Percentiles rank a stretch among this genome's conserved stretches.
phyloP scores from a whole-genome alignment of 768 basidiomycete genomes.

The Mycena venus region DNA sequence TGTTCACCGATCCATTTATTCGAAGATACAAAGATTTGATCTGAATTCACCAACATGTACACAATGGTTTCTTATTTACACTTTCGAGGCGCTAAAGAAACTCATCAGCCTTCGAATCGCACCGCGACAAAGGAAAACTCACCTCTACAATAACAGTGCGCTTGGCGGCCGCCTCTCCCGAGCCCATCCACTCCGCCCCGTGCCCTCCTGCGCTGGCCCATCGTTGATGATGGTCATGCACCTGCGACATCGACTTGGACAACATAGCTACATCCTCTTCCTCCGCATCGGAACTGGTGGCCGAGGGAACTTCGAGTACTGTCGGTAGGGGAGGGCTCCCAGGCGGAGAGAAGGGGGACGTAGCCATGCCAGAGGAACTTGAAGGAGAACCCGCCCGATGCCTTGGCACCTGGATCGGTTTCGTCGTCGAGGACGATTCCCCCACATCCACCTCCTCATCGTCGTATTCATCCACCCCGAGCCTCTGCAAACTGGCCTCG shows the following conservation, averaged over 20 bases:
- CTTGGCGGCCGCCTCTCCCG: conserved; percentile 57
- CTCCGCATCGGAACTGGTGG: conserved; percentile 70
- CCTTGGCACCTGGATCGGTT: conserved; percentile 37
- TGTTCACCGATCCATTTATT: too few relatives aligned
- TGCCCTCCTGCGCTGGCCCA: conserved; percentile 49
- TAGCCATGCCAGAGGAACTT: conserved; percentile 49
- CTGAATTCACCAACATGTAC: conserved; percentile 81
- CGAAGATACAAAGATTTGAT: too few relatives aligned
- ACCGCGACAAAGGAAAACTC: conserved; percentile 34
- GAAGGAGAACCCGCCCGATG: conserved; percentile 47
- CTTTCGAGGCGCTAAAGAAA: conserved; percentile 76
- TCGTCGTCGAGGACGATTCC: conserved; percentile 53
- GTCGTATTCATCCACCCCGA: conserved; percentile 73
- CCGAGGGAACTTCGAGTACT: conserved; percentile 68
- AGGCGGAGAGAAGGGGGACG: conserved; percentile 69
- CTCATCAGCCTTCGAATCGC: background rate
- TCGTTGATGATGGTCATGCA: conserved; percentile 60
- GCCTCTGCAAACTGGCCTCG: conserved; percentile 81
- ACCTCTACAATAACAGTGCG: conserved; percentile 83
- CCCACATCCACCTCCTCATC: conserved; percentile 78
- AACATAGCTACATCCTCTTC: conserved; percentile 77
- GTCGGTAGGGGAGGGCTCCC: conserved; percentile 68
- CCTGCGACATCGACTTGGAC: conserved; percentile 82
- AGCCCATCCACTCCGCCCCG: conserved; percentile 63
- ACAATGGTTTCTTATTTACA: conserved; percentile 75